Conservation (phyloP, 2,329 filamentous ascomycete species). For the Exophiala oligosperma region DNA sequence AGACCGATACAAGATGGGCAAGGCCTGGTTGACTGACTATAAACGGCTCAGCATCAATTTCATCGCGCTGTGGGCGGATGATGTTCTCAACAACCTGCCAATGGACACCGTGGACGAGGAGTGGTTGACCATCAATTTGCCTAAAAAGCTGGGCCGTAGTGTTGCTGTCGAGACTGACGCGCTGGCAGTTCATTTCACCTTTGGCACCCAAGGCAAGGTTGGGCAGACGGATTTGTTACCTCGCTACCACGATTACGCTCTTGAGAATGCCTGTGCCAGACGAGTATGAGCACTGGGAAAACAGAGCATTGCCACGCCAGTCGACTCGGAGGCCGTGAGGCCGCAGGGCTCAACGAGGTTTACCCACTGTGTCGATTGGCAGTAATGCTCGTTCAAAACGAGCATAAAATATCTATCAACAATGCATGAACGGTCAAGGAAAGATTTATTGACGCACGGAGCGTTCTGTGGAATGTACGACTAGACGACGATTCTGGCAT, state of each 20-base stretch:
- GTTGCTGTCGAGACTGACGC: conserved; percentile 56
- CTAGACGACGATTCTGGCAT: too few relatives aligned
- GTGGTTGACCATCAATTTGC: conserved; percentile 41
- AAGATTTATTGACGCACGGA: too few relatives aligned
- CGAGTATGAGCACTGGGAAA: conserved; percentile 3
- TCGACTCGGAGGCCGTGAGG: too few relatives aligned
- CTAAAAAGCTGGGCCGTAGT: conserved; percentile 41
- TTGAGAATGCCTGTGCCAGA: conserved; percentile 50
- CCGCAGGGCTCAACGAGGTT: too few relatives aligned
- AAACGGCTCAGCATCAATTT: conserved; percentile 57
- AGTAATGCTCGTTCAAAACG: too few relatives aligned
- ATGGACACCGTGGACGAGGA: conserved; percentile 51
- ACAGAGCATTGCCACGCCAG: too few relatives aligned
- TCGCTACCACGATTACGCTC: conserved; percentile 55
- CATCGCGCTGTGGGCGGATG: conserved; percentile 53
- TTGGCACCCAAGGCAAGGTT: conserved; percentile 45
- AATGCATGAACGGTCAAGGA: not conserved
- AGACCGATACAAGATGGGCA: conserved; percentile 44
- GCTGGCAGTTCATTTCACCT: conserved; percentile 56
- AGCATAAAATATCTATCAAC: too few relatives aligned
- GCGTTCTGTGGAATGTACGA: too few relatives aligned
- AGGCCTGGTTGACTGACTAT: conserved; percentile 50
- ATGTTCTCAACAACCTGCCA: conserved; percentile 51
- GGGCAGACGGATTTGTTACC: conserved; percentile 56
- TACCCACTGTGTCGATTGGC: too few relatives aligned